Base-by-base conservation (phyloP, 257 asterid species). In the Buddleja alternifolia region DNA sequence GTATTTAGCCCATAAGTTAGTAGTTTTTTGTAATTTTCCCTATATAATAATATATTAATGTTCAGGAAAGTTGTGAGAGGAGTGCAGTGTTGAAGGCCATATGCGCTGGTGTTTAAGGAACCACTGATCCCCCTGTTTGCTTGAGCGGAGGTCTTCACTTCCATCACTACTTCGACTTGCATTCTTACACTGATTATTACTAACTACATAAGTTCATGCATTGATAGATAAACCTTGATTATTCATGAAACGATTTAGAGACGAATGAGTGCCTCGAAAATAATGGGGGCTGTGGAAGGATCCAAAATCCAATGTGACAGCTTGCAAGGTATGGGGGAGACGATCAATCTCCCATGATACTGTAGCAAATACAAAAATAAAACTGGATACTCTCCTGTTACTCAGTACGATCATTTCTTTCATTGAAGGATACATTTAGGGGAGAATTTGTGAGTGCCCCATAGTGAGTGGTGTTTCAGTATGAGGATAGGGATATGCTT, bases 401-500 rank as follows among this genome's bases (percentile, higher is more conserved):
- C 2, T 29, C 34, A 29, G 61, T 17, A 19, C 19, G 14, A 14
- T 8, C 10, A 8, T 44, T 8, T 53, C 21, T 58, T 19, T 24
- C 10, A 9, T 12, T 77, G 14, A 67, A 90, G 98, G 98, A 93
- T 73, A 93, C 97, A 6, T 93, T 82, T 57, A 74, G 98, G 81
- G 98, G 98, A 85, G 95, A 80, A 92, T 90, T 56, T 93, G 98
- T 36, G 85, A 86, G 79, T 93, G 98, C 76, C 98, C 98, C 23
- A 39, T 45, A 69, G 80, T 79, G 61, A 84, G 82, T 2, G 97
- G 97, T 2, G 81, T 90, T n/a, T 68, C 95, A 86, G 61, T 90
- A 83, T 54, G 74, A 61, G 98, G 98, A 75, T 96, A 93, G 73
- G 98, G 96, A 72, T 93, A 93, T 70, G 63, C 64, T 51, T 84